Base-by-base conservation (phyloP, 2,329 filamentous ascomycete genomes). In the Colletotrichum noveboracense region DNA sequence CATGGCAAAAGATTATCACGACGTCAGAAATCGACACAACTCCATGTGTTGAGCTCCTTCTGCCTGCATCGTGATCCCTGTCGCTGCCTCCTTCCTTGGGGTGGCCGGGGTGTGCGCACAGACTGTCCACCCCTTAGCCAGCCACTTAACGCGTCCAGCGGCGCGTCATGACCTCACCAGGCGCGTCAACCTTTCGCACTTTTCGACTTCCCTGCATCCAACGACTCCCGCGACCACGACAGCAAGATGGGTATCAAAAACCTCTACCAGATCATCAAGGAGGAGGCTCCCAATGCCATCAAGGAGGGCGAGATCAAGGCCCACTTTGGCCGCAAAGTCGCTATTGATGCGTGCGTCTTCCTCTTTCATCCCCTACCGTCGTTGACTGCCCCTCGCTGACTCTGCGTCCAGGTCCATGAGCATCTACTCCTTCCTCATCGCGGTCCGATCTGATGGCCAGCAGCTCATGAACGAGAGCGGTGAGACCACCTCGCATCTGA, bases 281-380 rank as follows among this genome's bases (percentile, higher is more conserved):
- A 98, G 83, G 94, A 98, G 87, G 95, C 96, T 79, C 97, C 97
- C n/a, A 95, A 96, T 86, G 94, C 97, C 38, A 92, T 98, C 89
- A 98, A 98, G 86, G 94, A 96, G 82, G 95, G 97, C 76, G 97
- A 99, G 83, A 99, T 99, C 89, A 99, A 99, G 88, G 96, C 96
- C 80, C 97, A 99, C 79, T 99, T 99, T 84, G 97, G 97, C 78
- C 95, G 97, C 84, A 99, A 99, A 87, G 96, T 99, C 77, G 96
- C 96, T 68, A 98, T 98, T 86, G 96, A 92, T 88, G 90, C 90
- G 89, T 91, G 88, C 74, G 85, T 78, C n/a, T 21, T 56, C 34
- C 30, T 4, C 18, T 30, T 36, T 5, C 10, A 6, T 30, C 43
- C 43, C 43, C 43, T 12, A 10, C 43, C n/a, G 43, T 52, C 43